Base-by-base conservation (phyloP, 331 rosid genomes). In the Rhamnella rubrinervis region DNA sequence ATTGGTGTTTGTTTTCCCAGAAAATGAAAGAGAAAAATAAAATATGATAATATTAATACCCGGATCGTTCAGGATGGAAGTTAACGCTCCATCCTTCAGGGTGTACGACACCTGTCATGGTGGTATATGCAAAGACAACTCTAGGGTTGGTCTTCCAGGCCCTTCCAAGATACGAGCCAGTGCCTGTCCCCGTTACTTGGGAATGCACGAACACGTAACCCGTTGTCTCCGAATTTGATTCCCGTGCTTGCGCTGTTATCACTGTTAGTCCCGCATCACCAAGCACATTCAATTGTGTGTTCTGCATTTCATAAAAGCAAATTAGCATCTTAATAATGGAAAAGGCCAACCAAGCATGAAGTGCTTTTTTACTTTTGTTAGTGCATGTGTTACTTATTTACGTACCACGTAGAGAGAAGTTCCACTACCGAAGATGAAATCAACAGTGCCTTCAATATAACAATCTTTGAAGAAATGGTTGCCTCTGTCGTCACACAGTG, bases 391-490 rank as follows among this genome's bases (percentile, higher is more conserved):
- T 35, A 19, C 0, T 35, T 19, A 20, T 5, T 2, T 20, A 59
- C 26, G 18, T 85, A 88, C 89, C 87, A 90, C 46, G 64, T 86
- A 90, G 18, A 88, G 31, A 1, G 93, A 72, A 6, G 66, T 76
- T 7, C 86, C 97, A 39, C 73, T 80, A 44, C 97, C 95, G 31
- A 85, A 85, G 20, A 87, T 78, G 73, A 84, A 90, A 59, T 87
- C 96, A 1, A 90, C 88, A 0, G 85, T 82, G 65, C 93, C 96
- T 63, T 80, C 74, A 60, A 90, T 76, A 37, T 61, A 51, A 56
- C 93, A 85, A 6, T 87, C 76, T 59, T 85, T 89, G 76, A 76
- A 85, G 37, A 87, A 57, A 78, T 87, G 93, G 0, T 63, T 9
- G 6, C 86, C 83, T 15, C 7, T 75, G 21, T 85, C 89, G 21